Percentiles rank a stretch among this genome's conserved stretches.
Evolutionary conservation across 2,329 filamentous ascomycete genomes (phyloP).

Genomic region (Reticulascus tulasneorum): DNA sequence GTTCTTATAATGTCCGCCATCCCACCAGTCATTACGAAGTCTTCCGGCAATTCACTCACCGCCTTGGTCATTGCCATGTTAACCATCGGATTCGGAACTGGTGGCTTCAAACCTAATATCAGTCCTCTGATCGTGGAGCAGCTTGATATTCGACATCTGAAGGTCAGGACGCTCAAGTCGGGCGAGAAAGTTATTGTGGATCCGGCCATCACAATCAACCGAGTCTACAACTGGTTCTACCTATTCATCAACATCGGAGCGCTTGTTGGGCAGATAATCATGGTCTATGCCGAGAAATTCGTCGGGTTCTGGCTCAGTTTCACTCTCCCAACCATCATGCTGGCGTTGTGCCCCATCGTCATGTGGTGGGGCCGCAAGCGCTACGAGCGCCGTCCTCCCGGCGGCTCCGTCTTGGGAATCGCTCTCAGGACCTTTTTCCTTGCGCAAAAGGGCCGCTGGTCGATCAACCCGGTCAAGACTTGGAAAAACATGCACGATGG

Average conservation of each 20-base stretch:
- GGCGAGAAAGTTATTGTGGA: constrained; percentile 65
- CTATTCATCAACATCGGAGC: constrained; percentile 69
- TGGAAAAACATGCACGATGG: constrained; percentile 54
- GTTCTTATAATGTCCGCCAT: constrained; percentile 64
- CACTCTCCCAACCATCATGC: constrained; percentile 63
- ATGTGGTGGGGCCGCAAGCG: constrained; percentile 53
- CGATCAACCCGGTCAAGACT: constrained; percentile 58
- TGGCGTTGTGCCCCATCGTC: constrained; percentile 59
- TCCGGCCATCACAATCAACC: constrained; percentile 56
- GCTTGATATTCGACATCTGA: constrained; percentile 50
- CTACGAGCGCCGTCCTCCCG: constrained; percentile 56
- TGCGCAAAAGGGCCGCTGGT: constrained; percentile 67
- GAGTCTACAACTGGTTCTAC: constrained; percentile 69
- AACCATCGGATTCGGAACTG: constrained; percentile 57
- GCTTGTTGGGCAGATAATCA: constrained; percentile 57
- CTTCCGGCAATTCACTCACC: constrained; percentile 49
- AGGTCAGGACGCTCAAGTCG: constrained; percentile 45
- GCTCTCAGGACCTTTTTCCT: constrained; percentile 56
- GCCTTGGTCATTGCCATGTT: constrained; percentile 60
- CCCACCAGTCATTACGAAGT: constrained; percentile 54
- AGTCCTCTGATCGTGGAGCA: constrained; percentile 65
- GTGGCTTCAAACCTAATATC: constrained; percentile 73
- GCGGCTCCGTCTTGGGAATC: constrained; percentile 65
- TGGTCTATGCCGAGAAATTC: constrained; percentile 71
- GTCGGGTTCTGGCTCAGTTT: constrained; percentile 72